phyloP scores from a whole-genome alignment of 108 stramenopile species.

The Nitzschia sp. region DNA sequence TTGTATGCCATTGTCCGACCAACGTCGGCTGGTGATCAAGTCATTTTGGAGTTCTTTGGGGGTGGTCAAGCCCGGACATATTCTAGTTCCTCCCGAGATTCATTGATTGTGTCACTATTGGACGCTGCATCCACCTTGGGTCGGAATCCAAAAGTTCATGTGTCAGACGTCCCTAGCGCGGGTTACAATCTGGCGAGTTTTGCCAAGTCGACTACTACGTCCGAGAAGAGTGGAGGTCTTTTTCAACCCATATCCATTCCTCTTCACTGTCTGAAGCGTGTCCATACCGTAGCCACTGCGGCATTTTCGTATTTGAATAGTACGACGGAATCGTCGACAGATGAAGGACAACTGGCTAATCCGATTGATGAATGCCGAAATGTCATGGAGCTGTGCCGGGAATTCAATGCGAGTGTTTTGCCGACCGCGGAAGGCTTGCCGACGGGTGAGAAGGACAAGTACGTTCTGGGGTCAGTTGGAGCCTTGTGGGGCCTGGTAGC shows the following conservation, averaged over 20 bases:
- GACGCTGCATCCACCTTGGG: slow-evolving; percentile 51
- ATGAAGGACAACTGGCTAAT: slow-evolving; percentile 33
- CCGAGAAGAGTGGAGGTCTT: slow-evolving; percentile 37
- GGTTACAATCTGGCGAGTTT: slow-evolving; percentile 49
- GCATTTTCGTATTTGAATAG: slow-evolving; percentile 51
- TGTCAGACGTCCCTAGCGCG: slow-evolving; percentile 43
- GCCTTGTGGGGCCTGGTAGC: slow-evolving; percentile 55
- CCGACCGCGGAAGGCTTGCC: slow-evolving; percentile 50
- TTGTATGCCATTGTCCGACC: slow-evolving; percentile 53
- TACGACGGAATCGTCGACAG: slow-evolving; percentile 28
- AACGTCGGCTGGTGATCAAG: slow-evolving; percentile 32
- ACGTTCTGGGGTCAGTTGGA: slow-evolving; percentile 49
- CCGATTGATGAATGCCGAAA: slow-evolving; percentile 47
- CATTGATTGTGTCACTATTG: slow-evolving; percentile 57
- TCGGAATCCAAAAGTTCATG: slow-evolving; percentile 41
- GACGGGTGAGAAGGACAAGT: slow-evolving; percentile 46
- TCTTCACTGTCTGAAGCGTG: slow-evolving; percentile 55
- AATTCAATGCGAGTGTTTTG: slow-evolving; percentile 71
- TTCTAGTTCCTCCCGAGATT: slow-evolving; percentile 37
- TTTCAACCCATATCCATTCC: slow-evolving; percentile 61
- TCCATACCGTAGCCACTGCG: slow-evolving; percentile 51
- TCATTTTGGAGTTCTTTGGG: slow-evolving; percentile 46
- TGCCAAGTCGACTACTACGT: slow-evolving; percentile 11
- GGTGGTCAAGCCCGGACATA: slow-evolving; percentile 38
- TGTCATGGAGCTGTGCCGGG: slow-evolving; percentile 54